Base-by-base conservation (phyloP, 768 basidiomycete genomes). In the Albatrellus ellisii region DNA sequence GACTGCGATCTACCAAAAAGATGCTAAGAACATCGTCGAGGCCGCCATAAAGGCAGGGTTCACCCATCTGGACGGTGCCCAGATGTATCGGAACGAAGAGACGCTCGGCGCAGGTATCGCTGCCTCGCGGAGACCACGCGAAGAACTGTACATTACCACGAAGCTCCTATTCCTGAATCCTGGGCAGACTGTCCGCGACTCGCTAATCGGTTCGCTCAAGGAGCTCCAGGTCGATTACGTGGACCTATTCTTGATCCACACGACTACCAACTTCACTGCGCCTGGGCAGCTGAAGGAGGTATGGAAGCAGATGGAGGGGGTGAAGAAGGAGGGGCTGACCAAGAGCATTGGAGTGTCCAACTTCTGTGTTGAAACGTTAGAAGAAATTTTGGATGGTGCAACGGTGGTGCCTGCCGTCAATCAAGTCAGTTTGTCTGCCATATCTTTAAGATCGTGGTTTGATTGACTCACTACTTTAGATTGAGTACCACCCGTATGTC, bases 401-500 rank as follows among this genome's bases (percentile, higher is more conserved):
- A 69, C 61, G 22, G 54, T 72, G 34, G 36, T 54, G 1, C 76
- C 76, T 0, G 66, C 68, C 1, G 66, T 73, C 26, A 75, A 77
- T 54, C 74, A 77, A 64, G 72, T 70, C 25, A 33, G 53, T 22
- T 12, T 15, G 14, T 26, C 26, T 27, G 7, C 26, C 12, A 12
- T n/a, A 2, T 18, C 26, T 22, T 25, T 22, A 20, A 2, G 8
- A 27, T 3, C 12, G 25, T 18, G 6, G n/a, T 22, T 35, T 25
- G 22, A 21, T 24, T 26, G n/a, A 37, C 9, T 27, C 21, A 9
- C 29, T 20, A 17, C 3, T 3, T 20, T 24, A 72, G 68, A 54
- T 75, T 18, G 73, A 77, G 53, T 63, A 66, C 26, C 73, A 77
- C 48, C 72, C 73, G 10, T 70, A 73, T 54, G 59, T 70, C 25